Percentiles rank a stretch among this genome's conserved stretches.
Evolutionary conservation across 2,329 filamentous ascomycete species (phyloP).

Genomic region (Ophiosphaerella narmari): DNA sequence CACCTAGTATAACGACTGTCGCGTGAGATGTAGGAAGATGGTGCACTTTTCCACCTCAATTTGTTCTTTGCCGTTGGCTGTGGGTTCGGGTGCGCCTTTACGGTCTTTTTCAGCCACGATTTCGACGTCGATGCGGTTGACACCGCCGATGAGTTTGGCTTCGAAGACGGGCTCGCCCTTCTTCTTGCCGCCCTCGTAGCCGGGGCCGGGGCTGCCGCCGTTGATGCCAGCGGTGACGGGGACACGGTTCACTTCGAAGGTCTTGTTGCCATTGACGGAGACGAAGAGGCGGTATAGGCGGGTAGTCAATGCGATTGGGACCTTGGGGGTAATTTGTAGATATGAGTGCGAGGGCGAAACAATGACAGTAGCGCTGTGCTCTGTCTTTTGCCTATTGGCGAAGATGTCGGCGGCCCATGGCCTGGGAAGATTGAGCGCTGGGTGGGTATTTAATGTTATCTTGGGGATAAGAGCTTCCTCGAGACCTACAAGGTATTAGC

Average conservation of each 20-base stretch:
- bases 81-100: constrained; percentile 35
- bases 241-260: constrained; percentile 65
- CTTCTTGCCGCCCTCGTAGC: constrained; percentile 46
- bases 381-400: constrained; percentile 67
- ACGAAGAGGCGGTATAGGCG: constrained; percentile 80
- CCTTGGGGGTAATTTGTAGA: constrained; percentile 70
- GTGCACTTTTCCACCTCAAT: constrained; percentile 80
- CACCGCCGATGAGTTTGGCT: constrained; percentile 68
- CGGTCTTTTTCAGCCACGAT: constrained; percentile 71
- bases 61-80: constrained; percentile 50
- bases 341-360: constrained; percentile 70
- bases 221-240: constrained; percentile 46
- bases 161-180: constrained; percentile 74
- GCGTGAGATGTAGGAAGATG: constrained; percentile 73
- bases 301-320: constrained; percentile 66
- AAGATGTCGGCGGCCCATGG: constrained; percentile 67
- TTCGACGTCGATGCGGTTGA: constrained; percentile 80
- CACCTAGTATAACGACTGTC: constrained; percentile 25
- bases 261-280: constrained; percentile 66
- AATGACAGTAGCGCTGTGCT: constrained; percentile 74
- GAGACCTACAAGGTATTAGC: constrained; percentile 30
- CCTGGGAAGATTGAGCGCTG: constrained; percentile 64
- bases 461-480: constrained; percentile 69
- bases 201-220: constrained; percentile 23
- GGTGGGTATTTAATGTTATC: constrained; percentile 70